These are phyloP conservation scores for Leptographium wingfieldii DNA, from an alignment of 2,329 filamentous ascomycete genomes.

Conservation along the genomic window DNA sequence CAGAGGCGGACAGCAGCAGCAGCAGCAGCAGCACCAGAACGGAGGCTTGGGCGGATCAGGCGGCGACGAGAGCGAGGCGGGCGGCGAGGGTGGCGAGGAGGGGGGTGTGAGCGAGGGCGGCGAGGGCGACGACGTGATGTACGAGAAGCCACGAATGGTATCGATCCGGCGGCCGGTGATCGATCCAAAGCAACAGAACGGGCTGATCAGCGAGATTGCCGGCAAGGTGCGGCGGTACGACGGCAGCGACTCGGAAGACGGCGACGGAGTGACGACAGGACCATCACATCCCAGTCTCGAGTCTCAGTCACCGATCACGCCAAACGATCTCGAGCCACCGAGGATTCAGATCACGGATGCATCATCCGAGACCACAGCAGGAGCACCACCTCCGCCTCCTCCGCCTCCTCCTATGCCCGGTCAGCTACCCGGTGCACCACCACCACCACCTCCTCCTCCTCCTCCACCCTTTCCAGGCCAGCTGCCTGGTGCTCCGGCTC, in stretches of 20 bases:
- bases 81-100: conserved; percentile 29
- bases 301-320: conserved; percentile 54
- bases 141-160: conserved; percentile 68
- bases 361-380: not conserved
- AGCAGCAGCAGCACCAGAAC: not conserved
- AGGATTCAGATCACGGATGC: conserved; percentile 40
- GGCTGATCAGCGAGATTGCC: conserved; percentile 55
- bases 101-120: conserved; percentile 24
- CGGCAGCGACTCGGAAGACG: conserved; percentile 57
- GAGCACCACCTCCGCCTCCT: conserved; percentile 10
- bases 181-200: conserved; percentile 53
- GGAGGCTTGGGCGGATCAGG: not conserved
- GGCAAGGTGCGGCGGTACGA: conserved; percentile 63
- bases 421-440: conserved; percentile 15
- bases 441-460: conserved; percentile 21
- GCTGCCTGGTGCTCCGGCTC: conserved; percentile 20
- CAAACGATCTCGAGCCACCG: conserved; percentile 45
- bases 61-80: conserved; percentile 15
- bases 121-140: conserved; percentile 42
- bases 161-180: conserved; percentile 61
- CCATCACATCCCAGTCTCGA: conserved; percentile 66
- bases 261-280: conserved; percentile 58
- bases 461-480: conserved; percentile 23
- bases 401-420: conserved; percentile 25
- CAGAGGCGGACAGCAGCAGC: not conserved